Evolutionary conservation across 306 rosid species (phyloP).

Genomic region (Dalbergia cochinchinensis): DNA sequence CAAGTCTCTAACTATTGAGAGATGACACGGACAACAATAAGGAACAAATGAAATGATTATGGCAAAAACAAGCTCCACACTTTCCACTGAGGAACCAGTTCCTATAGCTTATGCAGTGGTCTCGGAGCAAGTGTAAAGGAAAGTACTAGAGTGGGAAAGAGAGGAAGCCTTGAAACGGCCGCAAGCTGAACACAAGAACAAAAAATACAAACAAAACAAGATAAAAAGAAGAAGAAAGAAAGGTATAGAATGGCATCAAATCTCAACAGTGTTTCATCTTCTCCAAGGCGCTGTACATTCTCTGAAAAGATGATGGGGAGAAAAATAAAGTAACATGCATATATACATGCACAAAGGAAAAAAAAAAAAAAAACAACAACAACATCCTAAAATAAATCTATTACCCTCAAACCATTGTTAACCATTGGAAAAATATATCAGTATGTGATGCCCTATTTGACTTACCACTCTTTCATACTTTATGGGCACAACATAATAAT

Average conservation of each 20-base stretch:
- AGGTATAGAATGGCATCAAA: constrained; percentile 52
- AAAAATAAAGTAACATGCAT: constrained; percentile 51
- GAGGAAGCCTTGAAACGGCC: constrained; percentile 47
- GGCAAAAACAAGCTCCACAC: constrained; percentile 10
- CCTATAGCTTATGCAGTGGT: constrained; percentile 15
- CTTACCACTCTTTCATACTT: constrained; percentile 26
- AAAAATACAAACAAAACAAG: not conserved
- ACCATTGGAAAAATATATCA: constrained; percentile 27
- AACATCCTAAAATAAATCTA: constrained; percentile 34
- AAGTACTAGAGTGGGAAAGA: constrained; percentile 43
- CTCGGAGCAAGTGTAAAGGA: constrained; percentile 23
- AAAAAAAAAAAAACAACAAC: not conserved
- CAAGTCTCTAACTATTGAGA: not conserved
- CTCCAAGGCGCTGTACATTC: constrained; percentile 58
- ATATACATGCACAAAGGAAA: constrained; percentile 47
- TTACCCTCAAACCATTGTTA: constrained; percentile 18
- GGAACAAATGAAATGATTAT: constrained; percentile 21
- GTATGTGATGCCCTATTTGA: not conserved
- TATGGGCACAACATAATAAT: constrained; percentile 16
- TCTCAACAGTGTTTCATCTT: constrained; percentile 55
- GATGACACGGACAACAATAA: constrained; percentile 16
- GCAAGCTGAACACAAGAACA: constrained; percentile 47
- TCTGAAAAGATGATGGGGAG: constrained; percentile 53
- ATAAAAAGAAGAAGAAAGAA: constrained; percentile 14
- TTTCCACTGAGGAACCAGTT: constrained; percentile 36